These are phyloP conservation scores for Termitomyces sp. DNA, from an alignment of 768 basidiomycete genomes.

Conservation along the genomic window DNA sequence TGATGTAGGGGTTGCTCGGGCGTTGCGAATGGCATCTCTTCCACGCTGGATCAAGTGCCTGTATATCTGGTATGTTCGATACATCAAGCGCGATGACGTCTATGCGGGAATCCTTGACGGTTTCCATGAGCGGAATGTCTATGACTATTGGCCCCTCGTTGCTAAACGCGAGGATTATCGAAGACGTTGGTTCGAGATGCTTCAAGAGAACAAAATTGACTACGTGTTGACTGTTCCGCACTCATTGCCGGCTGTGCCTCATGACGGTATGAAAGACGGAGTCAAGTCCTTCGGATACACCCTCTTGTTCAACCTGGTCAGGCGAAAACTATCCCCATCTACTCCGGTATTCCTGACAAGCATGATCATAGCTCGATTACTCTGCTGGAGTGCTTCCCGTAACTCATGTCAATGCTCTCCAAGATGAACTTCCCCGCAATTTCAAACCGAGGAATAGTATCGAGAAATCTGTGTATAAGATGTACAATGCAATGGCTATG, in stretches of 20 bases:
- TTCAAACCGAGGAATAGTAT: conserved; percentile 36
- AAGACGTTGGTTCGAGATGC: conserved; percentile 35
- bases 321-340: conserved; percentile 9
- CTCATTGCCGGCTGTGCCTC: conserved; percentile 48
- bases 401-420: conserved; percentile 38
- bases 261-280: conserved; percentile 45
- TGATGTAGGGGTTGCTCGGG: conserved; percentile 16
- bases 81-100: conserved; percentile 43
- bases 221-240: conserved; percentile 57
- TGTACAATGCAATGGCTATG: conserved; percentile 49
- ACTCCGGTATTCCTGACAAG: neutral
- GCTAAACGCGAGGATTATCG: conserved; percentile 40
- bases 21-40: conserved; percentile 34
- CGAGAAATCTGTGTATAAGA: conserved; percentile 39
- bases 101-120: conserved; percentile 49
- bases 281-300: conserved; percentile 54
- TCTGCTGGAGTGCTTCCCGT: conserved; percentile 56
- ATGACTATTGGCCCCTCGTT: conserved; percentile 42
- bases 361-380: conserved; percentile 33
- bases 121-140: conserved; percentile 36
- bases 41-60: conserved; percentile 40
- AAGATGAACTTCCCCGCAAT: conserved; percentile 30
- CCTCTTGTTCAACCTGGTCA: conserved; percentile 55
- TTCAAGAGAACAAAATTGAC: conserved; percentile 39
- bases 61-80: conserved; percentile 46